A percentile compares a stretch with the other conserved stretches of the same genome.
These are phyloP conservation scores for Didymellaceae sp. DNA, from an alignment of 2,329 filamentous ascomycete species.

Conservation along the genomic window DNA sequence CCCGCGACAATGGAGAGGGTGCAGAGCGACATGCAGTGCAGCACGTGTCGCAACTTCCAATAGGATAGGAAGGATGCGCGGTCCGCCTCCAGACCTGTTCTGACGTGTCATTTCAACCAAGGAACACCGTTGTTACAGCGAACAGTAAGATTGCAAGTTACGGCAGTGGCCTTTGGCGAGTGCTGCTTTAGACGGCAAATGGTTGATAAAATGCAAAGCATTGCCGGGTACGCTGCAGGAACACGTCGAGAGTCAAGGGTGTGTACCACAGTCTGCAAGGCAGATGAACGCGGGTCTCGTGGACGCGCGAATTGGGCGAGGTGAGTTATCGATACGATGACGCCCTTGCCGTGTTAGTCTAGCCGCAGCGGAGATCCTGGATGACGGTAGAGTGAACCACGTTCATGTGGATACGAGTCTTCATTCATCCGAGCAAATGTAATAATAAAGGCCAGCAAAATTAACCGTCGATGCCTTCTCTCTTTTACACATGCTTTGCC, in stretches of 20 bases:
- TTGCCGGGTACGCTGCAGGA: slow-evolving; percentile 13
- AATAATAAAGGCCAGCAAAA: slow-evolving; percentile 5
- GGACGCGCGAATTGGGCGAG: slow-evolving; percentile 10
- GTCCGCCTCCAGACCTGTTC: not conserved
- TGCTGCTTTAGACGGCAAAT: slow-evolving; percentile 2
- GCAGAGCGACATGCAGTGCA: slow-evolving; percentile 8
- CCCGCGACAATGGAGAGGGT: slow-evolving; percentile 5
- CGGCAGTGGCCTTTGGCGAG: not conserved
- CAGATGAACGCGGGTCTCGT: slow-evolving; percentile 13
- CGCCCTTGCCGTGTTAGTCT: slow-evolving; percentile 20
- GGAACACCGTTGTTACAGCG: slow-evolving; percentile 7
- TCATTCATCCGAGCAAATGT: slow-evolving; percentile 4
- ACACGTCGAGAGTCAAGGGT: slow-evolving; percentile 11
- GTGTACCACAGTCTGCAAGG: slow-evolving; percentile 7
- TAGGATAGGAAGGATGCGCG: slow-evolving; percentile 1
- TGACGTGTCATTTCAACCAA: not conserved
- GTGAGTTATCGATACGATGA: slow-evolving; percentile 24
- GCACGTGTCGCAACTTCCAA: slow-evolving; percentile 8
- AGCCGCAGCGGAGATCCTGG: slow-evolving; percentile 7
- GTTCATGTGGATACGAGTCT: slow-evolving; percentile 9
- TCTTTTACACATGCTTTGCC: slow-evolving; percentile 12
- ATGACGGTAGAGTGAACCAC: slow-evolving; percentile 24
- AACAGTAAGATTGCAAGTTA: not conserved
- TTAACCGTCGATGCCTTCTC: slow-evolving; percentile 2
- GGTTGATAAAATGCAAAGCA: slow-evolving; percentile 1